Base-by-base conservation (phyloP, 768 basidiomycete species). In the Hydnomerulius pinastri region DNA sequence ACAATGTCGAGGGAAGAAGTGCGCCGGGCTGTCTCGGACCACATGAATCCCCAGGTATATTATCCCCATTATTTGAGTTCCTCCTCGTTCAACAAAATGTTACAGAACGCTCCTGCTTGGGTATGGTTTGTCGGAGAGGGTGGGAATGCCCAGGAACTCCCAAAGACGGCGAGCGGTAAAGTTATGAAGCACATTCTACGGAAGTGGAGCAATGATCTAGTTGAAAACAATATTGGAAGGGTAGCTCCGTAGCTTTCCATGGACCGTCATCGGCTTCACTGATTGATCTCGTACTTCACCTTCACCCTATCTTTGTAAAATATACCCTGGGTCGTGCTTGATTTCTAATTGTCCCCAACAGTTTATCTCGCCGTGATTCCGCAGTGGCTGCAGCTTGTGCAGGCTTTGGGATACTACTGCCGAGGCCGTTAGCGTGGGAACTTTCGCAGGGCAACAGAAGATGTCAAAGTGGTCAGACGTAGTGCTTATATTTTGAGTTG, bases 121-220 rank as follows among this genome's bases (percentile, higher is more conserved):
- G 82, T 92, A 3, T 93, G 90, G 87, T 91, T 91, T 54, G 55
- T 88, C 1, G 85, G 83, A 12, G 86, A 90, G 58, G 86, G 85
- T 38, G 80, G 78, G 1, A 67, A 66, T 2, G 70, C 74, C 7
- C 66, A 62, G 8, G 85, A 89, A 54, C 63, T 92, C 7, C 90
- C 91, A 1, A 91, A 89, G 73, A 93, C 91, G 9, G 90, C 87
- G 12, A 92, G 90, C 55, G 90, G 90, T 33, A 93, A 93, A 65
- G 83, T 93, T 36, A 81, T 82, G 84, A 93, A 92, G 70, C 87
- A 90, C 63, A 61, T 91, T 3, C 63, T 93, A 38, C 73, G 90
- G 25, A 69, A 73, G 18, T 90, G 89, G 90, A 81, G 85, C 61
- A 74, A 71, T 36, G 76, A 80, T 7, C 60, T 87, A 33, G 81